Base-by-base conservation (phyloP, 352 stramenopile genomes). In the Pythium volutum region DNA sequence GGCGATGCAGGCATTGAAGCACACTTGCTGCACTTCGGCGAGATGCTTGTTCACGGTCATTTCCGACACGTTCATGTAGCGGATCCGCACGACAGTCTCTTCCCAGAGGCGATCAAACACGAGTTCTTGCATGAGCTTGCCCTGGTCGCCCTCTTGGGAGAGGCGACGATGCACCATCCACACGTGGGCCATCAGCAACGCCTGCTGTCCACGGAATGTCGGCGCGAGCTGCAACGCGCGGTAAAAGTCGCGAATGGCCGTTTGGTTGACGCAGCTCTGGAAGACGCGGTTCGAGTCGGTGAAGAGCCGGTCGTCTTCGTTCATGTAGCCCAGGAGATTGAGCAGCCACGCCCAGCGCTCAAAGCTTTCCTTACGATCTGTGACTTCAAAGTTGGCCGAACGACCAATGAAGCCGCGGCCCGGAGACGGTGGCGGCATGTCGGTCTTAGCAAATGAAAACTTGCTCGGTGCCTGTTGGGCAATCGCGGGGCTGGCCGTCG, bases 41-140 rank as follows among this genome's bases (percentile, higher is more conserved):
- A 99, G 69, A 67, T 98, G 93, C 77, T 98, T 98, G 78, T 98
- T 98, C 25, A 98, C 92, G 2, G 93, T 97, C 26, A 98, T 70
- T 73, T 98, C 95, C 26, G 91, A 93, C 22, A 98, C 91, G 53
- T 97, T 90, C 67, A 91, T 71, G 50, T 84, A 85, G 16, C 96
- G 90, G 62, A 99, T 98, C 22, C 96, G 88, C 62, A 95, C 81
- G 18, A 84, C 75, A 0, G 94, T 98, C 69, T 98, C 95, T 60
- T 98, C 93, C 96, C 96, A 98, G 20, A 98, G 84, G 20, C 95
- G 91, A 66, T 98, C 94, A 74, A 99, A 99, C 54, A 98, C 75
- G 69, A 97, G 82, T 73, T 99, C 95, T 74, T 99, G 86, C 74
- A 97, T 83, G 51, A 94, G 53, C 69, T 91, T 91, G 50, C 84